phyloP scores from a whole-genome alignment of 1,139 yeast genomes.

The Magnusiomyces clavatus region DNA sequence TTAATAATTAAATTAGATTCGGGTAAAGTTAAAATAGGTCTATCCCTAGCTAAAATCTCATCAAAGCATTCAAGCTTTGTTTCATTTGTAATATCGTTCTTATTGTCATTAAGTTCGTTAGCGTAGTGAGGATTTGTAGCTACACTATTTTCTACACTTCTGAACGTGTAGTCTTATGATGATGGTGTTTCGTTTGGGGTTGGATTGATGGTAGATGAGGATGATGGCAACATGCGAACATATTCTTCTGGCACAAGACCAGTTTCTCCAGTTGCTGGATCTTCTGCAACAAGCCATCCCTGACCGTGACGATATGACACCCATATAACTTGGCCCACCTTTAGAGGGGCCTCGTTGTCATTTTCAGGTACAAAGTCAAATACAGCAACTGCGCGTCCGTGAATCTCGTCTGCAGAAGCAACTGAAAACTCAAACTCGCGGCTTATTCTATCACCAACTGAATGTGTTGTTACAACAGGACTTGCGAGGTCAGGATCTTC shows the following conservation, averaged over 20 bases:
- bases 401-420: conserved; percentile 36
- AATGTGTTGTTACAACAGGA: conserved; percentile 22
- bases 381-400: conserved; percentile 69
- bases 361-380: conserved; percentile 90
- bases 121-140: too few relatives aligned
- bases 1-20: too few relatives aligned
- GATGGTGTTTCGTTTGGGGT: too few relatives aligned
- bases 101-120: too few relatives aligned
- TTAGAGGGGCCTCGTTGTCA: conserved; percentile 76
- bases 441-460: conserved; percentile 27
- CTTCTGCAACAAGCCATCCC: conserved; percentile 96
- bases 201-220: not conserved
- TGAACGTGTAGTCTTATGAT: too few relatives aligned
- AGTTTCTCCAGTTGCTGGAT: conserved; percentile 67
- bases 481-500: conserved; percentile 27
- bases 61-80: too few relatives aligned
- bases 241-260: conserved; percentile 96
- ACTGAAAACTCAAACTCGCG: conserved; percentile 30
- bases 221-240: conserved; percentile 46
- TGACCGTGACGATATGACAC: conserved; percentile 91
- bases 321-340: conserved; percentile 79
- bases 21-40: too few relatives aligned
- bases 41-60: too few relatives aligned
- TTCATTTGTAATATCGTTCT: too few relatives aligned
- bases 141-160: too few relatives aligned